These are phyloP conservation scores for Penicillium rolfsii DNA, from an alignment of 2,329 filamentous ascomycete genomes.

Conservation along the genomic window DNA sequence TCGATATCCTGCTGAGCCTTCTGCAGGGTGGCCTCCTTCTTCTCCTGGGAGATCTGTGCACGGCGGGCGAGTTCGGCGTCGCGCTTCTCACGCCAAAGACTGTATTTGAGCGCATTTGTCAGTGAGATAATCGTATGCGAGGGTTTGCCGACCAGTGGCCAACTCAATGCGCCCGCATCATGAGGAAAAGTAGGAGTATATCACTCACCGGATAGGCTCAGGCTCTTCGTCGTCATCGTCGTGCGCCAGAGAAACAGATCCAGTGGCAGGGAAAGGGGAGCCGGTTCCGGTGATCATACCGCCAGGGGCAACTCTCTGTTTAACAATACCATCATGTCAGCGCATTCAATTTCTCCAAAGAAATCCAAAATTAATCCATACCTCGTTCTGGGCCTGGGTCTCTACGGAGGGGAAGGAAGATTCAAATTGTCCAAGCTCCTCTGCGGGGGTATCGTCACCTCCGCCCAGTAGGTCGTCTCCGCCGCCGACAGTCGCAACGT, in stretches of 20 bases:
- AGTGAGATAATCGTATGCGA: conserved; percentile 11
- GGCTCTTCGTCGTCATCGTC: conserved; percentile 85
- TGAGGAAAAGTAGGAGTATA: background rate
- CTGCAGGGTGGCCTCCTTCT: conserved; percentile 82
- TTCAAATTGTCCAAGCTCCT: conserved; percentile 70
- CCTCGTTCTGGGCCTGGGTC: conserved; percentile 69
- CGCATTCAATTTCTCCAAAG: conserved; percentile 7
- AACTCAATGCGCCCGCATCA: conserved; percentile 15
- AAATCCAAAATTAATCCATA: conserved; percentile 43
- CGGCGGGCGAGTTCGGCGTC: conserved; percentile 82
- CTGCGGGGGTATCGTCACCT: conserved; percentile 31
- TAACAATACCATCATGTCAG: conserved; percentile 24
- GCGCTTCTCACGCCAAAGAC: conserved; percentile 87
- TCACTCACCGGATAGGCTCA: conserved; percentile 70
- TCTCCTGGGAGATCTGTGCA: conserved; percentile 77
- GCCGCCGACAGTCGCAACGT: conserved; percentile 61
- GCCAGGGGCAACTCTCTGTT: conserved; percentile 70
- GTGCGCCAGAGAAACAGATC: conserved; percentile 58
- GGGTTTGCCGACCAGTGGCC: background rate
- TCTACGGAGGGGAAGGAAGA: conserved; percentile 87
- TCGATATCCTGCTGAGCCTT: conserved; percentile 94
- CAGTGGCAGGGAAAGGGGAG: conserved; percentile 59
- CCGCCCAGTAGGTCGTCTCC: conserved; percentile 72
- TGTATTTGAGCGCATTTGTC: conserved; percentile 29
- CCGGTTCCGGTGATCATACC: conserved; percentile 76